A percentile compares a stretch with the other conserved stretches of the same genome.
Conservation (phyloP, 257 asterid species). For the Striga asiatica region DNA sequence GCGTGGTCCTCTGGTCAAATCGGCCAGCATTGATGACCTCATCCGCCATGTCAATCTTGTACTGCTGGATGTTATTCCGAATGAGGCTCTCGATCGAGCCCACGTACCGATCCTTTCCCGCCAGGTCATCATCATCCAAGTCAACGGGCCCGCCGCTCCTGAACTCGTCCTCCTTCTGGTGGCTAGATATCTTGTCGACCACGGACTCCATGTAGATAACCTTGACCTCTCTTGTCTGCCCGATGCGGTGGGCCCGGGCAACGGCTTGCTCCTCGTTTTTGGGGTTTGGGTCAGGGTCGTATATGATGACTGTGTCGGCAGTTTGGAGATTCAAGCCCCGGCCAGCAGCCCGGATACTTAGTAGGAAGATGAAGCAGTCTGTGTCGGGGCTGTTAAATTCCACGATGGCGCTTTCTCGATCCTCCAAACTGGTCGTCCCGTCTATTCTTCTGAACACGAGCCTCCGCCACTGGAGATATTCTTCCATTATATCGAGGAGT, state of each 20-base stretch:
- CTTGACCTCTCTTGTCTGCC: slow-evolving; percentile 97
- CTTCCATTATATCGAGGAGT: slow-evolving; percentile 94
- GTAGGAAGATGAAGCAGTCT: slow-evolving; percentile 94
- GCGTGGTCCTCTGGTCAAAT: slow-evolving; percentile 98
- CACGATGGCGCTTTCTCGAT: slow-evolving; percentile 95
- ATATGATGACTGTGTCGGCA: slow-evolving; percentile 96
- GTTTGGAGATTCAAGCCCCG: slow-evolving; percentile 95
- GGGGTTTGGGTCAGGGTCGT: slow-evolving; percentile 99
- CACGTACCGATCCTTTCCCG: slow-evolving; percentile 88
- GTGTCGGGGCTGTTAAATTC: slow-evolving; percentile 83
- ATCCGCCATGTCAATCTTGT: slow-evolving; percentile 99
- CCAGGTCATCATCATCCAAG: slow-evolving; percentile 96
- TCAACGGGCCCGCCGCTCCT: slow-evolving; percentile 65
- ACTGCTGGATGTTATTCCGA: slow-evolving; percentile 93
- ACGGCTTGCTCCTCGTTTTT: slow-evolving; percentile 99
- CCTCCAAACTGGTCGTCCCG: slow-evolving; percentile 96
- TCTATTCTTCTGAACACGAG: slow-evolving; percentile 91
- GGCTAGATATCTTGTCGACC: slow-evolving; percentile 78
- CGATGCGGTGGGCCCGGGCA: slow-evolving; percentile 97
- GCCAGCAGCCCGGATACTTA: slow-evolving; percentile 99
- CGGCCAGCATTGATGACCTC: slow-evolving; percentile 99
- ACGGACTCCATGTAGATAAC: slow-evolving; percentile 98
- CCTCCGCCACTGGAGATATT: slow-evolving; percentile 94
- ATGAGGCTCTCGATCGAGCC: slow-evolving; percentile 96
- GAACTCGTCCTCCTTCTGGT: slow-evolving; percentile 92